Percentiles rank a stretch among this genome's conserved stretches.
Evolutionary conservation across 805 yeast genomes (phyloP).

Genomic region (Candida xiaguanensis): DNA sequence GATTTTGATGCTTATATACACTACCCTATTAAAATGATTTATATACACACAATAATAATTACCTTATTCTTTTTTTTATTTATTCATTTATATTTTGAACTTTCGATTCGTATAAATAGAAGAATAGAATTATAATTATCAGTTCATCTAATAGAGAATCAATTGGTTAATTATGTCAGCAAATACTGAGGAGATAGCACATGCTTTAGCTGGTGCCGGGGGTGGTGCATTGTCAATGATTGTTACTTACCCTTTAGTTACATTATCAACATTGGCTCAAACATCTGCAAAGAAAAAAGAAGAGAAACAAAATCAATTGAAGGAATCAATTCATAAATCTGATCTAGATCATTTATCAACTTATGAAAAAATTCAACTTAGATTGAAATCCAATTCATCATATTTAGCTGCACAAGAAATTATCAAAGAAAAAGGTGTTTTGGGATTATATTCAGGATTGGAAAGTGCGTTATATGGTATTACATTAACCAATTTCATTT

Average conservation of each 20-base stretch:
- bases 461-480: slow-evolving; percentile 87
- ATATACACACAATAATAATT: too few relatives aligned
- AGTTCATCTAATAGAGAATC: too few relatives aligned
- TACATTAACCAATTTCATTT: slow-evolving; percentile 79
- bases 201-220: slow-evolving; percentile 92
- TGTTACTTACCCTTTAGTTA: slow-evolving; percentile 85
- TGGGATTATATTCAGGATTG: slow-evolving; percentile 78
- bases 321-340: slow-evolving; percentile 12
- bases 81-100: too few relatives aligned
- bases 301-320: slow-evolving; percentile 4
- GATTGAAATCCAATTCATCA: slow-evolving; percentile 12
- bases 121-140: too few relatives aligned
- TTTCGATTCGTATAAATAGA: too few relatives aligned
- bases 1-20: too few relatives aligned
- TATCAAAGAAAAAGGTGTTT: slow-evolving; percentile 54
- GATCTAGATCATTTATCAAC: slow-evolving; percentile 3
- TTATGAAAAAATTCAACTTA: slow-evolving; percentile 13
- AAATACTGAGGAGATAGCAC: slow-evolving; percentile 56
- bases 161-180: slow-evolving; percentile 24
- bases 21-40: too few relatives aligned
- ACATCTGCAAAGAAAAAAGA: slow-evolving; percentile 36
- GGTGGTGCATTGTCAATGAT: slow-evolving; percentile 88
- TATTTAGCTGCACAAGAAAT: slow-evolving; percentile 36
- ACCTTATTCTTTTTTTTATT: too few relatives aligned
- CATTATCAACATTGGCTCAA: slow-evolving; percentile 85